Base-by-base conservation (phyloP, 2,329 filamentous ascomycete species). In the Ceratocystis colombiana region DNA sequence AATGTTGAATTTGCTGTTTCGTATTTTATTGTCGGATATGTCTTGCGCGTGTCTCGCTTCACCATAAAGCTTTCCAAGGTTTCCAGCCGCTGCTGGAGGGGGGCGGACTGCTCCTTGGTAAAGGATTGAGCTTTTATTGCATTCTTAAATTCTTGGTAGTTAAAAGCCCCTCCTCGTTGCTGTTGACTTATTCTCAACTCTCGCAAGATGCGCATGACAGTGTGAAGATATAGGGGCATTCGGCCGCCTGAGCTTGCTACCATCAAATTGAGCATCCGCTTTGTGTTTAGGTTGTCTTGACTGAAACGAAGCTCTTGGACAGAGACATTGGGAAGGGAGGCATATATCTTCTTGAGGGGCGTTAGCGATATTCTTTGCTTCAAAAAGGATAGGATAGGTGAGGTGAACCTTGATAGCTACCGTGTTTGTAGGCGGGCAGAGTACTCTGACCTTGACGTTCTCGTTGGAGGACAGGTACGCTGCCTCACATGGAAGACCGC, bases 1-100 rank as follows among this genome's bases (percentile, higher is more conserved):
- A 3, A 20, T 17, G 17, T 12, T 8, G n/a, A 5, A 22, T 12
- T 10, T 3, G 7, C 10, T 7, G 6, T 7, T 22, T 50, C 10
- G 22, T 1, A 3, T 4, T 8, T 50, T 1, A 1, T 22, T 12
- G 46, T 8, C 6, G 0, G 3, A 6, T 0, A 4, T 7, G 1
- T 22, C 1, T 0, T 22, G 22, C 1, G 20, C 1, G 1, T 7
- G 2, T 8, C 0, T 8, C 10, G 46, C 6, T 2, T 3, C n/a
- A 12, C 46, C 46, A 50, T 50, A 22, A 50, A 50, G 46, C 46
- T 50, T 50, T 50, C 46, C 1, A 50, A 5, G 10, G 46, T 50
- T 3, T 50, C 46, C n/a, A 50, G n/a, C 10, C 46, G 17, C 46
- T 50, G 46, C 46, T 10, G 17, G 6, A 50, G 22, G 2, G 46